Conservation (phyloP, 2,329 filamentous ascomycete genomes). For the Xylaria multiplex region DNA sequence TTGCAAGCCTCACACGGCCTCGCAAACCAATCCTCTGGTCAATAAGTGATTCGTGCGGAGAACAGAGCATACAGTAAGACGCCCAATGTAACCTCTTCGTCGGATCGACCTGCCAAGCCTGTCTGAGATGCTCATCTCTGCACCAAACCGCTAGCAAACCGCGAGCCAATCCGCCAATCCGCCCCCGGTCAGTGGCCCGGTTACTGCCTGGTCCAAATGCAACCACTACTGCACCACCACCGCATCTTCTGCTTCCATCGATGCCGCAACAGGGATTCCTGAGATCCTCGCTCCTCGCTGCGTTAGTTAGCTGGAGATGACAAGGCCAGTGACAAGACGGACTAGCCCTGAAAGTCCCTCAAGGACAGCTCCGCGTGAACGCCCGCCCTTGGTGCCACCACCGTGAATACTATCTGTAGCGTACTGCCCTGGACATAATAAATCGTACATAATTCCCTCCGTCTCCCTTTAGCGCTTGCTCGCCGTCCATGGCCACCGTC, state of each 20-base stretch:
- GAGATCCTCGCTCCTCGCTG: slow-evolving; percentile 19
- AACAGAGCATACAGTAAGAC: slow-evolving; percentile 21
- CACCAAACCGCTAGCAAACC: neutral
- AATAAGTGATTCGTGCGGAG: neutral
- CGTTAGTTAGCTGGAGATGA: too few relatives aligned
- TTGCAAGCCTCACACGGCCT: slow-evolving; percentile 8
- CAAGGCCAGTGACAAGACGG: too few relatives aligned
- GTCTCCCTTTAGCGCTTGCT: slow-evolving; percentile 1
- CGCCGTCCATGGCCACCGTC: slow-evolving; percentile 2
- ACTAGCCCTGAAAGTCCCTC: too few relatives aligned
- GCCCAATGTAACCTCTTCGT: slow-evolving; percentile 36
- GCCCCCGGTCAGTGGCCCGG: neutral
- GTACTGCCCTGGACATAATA: too few relatives aligned
- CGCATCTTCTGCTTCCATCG: neutral
- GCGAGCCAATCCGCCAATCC: slow-evolving; percentile 5
- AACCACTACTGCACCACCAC: slow-evolving; percentile 1
- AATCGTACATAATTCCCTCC: too few relatives aligned
- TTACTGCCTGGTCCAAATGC: slow-evolving; percentile 1
- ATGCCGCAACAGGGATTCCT: slow-evolving; percentile 18
- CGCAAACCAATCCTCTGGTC: slow-evolving; percentile 6
- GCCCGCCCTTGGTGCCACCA: too few relatives aligned
- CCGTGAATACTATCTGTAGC: too few relatives aligned
- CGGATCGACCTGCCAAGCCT: slow-evolving; percentile 48
- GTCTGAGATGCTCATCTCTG: slow-evolving; percentile 28
- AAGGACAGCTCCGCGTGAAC: too few relatives aligned